Conservation (phyloP, 2,329 filamentous ascomycete species). For the Decorospora gaudefroyi region DNA sequence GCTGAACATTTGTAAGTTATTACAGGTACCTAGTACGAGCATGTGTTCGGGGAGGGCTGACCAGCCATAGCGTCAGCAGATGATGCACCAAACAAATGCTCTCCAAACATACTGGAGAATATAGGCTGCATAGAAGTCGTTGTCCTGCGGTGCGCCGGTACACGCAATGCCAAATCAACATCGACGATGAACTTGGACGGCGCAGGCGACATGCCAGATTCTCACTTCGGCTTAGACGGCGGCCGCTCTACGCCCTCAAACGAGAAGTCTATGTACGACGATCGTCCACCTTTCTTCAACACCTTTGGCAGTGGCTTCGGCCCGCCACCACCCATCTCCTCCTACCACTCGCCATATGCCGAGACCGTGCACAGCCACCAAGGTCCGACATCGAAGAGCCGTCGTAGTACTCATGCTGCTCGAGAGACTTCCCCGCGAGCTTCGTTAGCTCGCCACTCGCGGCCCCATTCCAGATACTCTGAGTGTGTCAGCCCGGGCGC, state of each 20-base stretch:
- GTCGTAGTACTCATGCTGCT: background rate
- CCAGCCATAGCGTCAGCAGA: slow-evolving; percentile 44
- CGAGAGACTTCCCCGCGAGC: background rate
- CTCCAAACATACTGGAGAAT: slow-evolving; percentile 44
- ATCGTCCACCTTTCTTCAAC: slow-evolving; percentile 13
- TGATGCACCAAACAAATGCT: slow-evolving; percentile 39
- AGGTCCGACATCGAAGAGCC: slow-evolving; percentile 9
- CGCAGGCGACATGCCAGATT: slow-evolving; percentile 24
- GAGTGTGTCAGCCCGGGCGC: slow-evolving; percentile 17
- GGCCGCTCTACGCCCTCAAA: slow-evolving; percentile 3
- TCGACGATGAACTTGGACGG: slow-evolving; percentile 39
- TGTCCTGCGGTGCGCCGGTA: slow-evolving; percentile 50
- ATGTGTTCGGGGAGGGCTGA: slow-evolving; percentile 26
- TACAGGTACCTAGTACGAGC: fast-evolving
- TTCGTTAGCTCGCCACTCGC: background rate
- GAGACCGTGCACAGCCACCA: slow-evolving; percentile 15
- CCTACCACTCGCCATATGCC: slow-evolving; percentile 22
- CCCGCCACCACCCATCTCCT: slow-evolving; percentile 9
- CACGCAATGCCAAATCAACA: slow-evolving; percentile 24
- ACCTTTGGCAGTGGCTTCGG: background rate
- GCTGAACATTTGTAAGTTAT: slow-evolving; percentile 52
- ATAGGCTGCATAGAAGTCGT: slow-evolving; percentile 56
- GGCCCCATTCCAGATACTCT: slow-evolving; percentile 11
- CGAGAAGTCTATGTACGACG: slow-evolving; percentile 22
- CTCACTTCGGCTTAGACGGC: slow-evolving; percentile 22